A percentile compares a stretch with the other conserved stretches of the same genome.
Evolutionary conservation across 2,329 filamentous ascomycete genomes (phyloP).

Genomic region (Paraphaeosphaeria sporulosa): DNA sequence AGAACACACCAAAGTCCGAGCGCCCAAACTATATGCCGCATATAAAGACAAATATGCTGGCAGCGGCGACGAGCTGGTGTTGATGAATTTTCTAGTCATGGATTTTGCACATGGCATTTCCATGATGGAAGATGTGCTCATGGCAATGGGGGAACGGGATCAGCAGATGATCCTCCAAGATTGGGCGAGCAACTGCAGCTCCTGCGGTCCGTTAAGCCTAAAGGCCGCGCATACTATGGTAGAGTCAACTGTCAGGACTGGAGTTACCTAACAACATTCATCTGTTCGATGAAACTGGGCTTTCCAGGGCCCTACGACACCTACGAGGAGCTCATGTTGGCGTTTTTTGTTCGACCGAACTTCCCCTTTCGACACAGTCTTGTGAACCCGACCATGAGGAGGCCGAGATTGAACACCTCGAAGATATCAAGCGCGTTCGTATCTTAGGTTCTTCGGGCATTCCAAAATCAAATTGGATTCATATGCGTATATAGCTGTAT

Average conservation of each 20-base stretch:
- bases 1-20: slow-evolving; percentile 11
- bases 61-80: not conserved
- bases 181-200: slow-evolving; percentile 9
- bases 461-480: too few relatives aligned
- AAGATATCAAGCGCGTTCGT: slow-evolving; percentile 10
- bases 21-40: slow-evolving; percentile 13
- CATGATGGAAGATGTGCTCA: not conserved
- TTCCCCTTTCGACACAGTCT: not conserved
- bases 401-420: slow-evolving; percentile 3
- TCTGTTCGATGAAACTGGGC: not conserved
- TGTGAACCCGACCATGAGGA: not conserved
- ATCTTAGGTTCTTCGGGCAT: too few relatives aligned
- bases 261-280: not conserved
- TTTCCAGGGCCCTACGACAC: slow-evolving; percentile 12
- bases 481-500: too few relatives aligned
- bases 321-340: slow-evolving; percentile 10
- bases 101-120: slow-evolving; percentile 10
- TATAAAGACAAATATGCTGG: slow-evolving; percentile 1
- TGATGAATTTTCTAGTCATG: slow-evolving; percentile 1
- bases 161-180: slow-evolving; percentile 6
- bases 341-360: slow-evolving; percentile 3
- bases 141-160: not conserved
- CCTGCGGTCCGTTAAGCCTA: slow-evolving; percentile 10
- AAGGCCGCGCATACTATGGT: slow-evolving; percentile 16
- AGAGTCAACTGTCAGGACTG: slow-evolving; percentile 12